Conservation (phyloP, 768 basidiomycete genomes). For the Russula olivacea region DNA sequence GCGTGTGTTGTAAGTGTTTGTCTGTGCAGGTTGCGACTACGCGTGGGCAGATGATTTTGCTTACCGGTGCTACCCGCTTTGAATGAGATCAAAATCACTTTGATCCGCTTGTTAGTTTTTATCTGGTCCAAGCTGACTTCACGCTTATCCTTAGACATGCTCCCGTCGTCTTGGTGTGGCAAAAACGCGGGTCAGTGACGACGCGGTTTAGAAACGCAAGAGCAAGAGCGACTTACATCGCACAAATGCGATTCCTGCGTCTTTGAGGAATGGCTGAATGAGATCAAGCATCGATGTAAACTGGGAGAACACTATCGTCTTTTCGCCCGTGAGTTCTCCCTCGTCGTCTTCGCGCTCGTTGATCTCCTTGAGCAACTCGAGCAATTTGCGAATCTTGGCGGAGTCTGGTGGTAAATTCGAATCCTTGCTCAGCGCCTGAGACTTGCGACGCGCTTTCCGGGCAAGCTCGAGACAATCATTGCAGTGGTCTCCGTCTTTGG, state of each 20-base stretch:
- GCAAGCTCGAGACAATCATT: conserved; percentile 52
- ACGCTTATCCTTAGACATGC: conserved; percentile 71
- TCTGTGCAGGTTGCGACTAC: not conserved
- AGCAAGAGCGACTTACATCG: conserved; percentile 68
- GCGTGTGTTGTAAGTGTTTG: not conserved
- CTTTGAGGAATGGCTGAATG: conserved; percentile 75
- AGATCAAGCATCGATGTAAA: conserved; percentile 85
- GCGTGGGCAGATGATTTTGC: not conserved
- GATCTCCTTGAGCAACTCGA: conserved; percentile 65
- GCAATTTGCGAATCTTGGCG: conserved; percentile 80
- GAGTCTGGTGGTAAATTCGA: conserved; percentile 59
- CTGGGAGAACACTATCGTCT: conserved; percentile 96
- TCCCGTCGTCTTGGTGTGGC: conserved; percentile 71
- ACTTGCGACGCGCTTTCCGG: conserved; percentile 42
- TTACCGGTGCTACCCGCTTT: conserved; percentile 91
- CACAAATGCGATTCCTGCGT: conserved; percentile 62
- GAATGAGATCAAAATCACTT: conserved; percentile 91
- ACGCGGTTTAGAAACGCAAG: not conserved
- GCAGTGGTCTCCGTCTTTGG: conserved; percentile 48
- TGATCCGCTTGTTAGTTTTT: conserved; percentile 47
- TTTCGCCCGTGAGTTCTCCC: conserved; percentile 44
- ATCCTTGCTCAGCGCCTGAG: conserved; percentile 22
- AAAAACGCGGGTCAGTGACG: not conserved
- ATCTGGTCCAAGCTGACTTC: conserved; percentile 73
- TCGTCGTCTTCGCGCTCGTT: conserved; percentile 47